Evolutionary conservation across 2,329 filamentous ascomycete genomes (phyloP), one percentile per base, ranked within the genome.

Genomic region (Pseudogymnoascus sp.): DNA sequence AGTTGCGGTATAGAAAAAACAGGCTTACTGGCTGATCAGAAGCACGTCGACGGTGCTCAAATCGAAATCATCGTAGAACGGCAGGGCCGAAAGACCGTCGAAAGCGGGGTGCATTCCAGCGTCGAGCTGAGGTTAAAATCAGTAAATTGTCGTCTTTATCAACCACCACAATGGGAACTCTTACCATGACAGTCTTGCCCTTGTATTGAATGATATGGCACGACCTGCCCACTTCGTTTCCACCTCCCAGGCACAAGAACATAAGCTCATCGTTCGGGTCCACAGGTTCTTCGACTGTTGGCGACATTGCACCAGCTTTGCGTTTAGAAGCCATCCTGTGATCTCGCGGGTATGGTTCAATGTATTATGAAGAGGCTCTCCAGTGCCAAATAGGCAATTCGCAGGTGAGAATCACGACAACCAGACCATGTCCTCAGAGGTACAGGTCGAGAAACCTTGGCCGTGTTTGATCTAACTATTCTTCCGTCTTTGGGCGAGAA

Each of bases 191-290:
- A 5, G 93, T 97, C 78, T 99, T 99, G 66, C 95, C 95, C 78
- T 97, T 99, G 83, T 99, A 99, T 73, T 97, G 92, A 65, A 99
- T 87, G 70, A 99, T 96, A 75, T 99, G 95, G 76, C 95, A 97
- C 68, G 95, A 97, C 68, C 95, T 84, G 62, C 95, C 95, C 66
- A 99, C 95, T 78, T 99, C 95, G 76, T 97, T 97, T 69, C 95
- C 95, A 66, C 95, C 95, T 66, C 95, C 95, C 38, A 99, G 80
- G 71, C 91, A 96, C 63, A 96, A 83, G 72, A 99, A 99, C 79
- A 92, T 90, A 64, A 99, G 84, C 80, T 97, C 92, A 74, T 99
- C 95, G 1, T 92, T 86, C 4, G 95, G 92, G 71, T 97, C 93
- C 64, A 96, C 88, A 0, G 92, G 91, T 71, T 97, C 92, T 64